Conservation (phyloP, 208 protist species). For the Phytomonas sp. region DNA sequence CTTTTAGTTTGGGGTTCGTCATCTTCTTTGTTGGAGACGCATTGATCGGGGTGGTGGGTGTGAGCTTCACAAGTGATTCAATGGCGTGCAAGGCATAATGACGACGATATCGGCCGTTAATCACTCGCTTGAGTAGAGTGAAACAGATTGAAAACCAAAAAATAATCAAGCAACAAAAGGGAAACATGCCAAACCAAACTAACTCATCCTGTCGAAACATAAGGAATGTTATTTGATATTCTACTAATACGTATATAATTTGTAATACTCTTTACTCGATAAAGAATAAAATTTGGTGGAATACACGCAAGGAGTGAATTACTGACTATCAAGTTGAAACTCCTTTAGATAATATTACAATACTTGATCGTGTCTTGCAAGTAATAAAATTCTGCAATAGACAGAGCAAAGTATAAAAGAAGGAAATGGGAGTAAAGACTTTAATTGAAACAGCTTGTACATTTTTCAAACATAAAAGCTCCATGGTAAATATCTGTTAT, state of each 20-base stretch:
- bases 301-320: background rate
- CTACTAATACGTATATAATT: background rate
- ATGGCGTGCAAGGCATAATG: slow-evolving; percentile 30
- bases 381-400: slow-evolving; percentile 6
- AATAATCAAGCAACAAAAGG: slow-evolving; percentile 37
- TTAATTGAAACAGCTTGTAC: slow-evolving; percentile 1
- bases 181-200: slow-evolving; percentile 50
- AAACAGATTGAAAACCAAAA: slow-evolving; percentile 54
- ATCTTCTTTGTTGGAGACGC: background rate
- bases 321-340: background rate
- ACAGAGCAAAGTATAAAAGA: slow-evolving; percentile 9
- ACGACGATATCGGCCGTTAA: slow-evolving; percentile 37
- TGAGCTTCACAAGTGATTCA: slow-evolving; percentile 22
- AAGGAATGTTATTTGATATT: slow-evolving; percentile 2
- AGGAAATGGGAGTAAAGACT: slow-evolving; percentile 7
- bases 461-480: slow-evolving; percentile 7
- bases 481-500: background rate
- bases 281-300: background rate
- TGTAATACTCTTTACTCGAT: background rate
- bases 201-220: slow-evolving; percentile 54
- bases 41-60: background rate
- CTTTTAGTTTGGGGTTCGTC: background rate
- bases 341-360: background rate
- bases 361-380: background rate
- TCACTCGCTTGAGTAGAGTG: slow-evolving; percentile 52